Conservation (phyloP, 768 basidiomycete genomes). For the Agrocybe praecox region DNA sequence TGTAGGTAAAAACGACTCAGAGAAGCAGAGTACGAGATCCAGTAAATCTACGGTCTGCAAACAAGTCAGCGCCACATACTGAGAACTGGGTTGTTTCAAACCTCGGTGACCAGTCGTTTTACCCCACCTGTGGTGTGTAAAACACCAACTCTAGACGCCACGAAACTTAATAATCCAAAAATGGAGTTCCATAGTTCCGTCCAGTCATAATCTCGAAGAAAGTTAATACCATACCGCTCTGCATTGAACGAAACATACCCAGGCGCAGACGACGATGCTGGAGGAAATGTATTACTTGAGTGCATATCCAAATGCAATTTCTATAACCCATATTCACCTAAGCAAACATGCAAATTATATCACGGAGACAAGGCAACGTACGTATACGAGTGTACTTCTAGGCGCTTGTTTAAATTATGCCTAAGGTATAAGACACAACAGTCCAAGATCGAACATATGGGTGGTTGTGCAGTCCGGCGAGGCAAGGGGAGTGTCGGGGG, state of each 20-base stretch:
- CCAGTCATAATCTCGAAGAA: slow-evolving; percentile 64
- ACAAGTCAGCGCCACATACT: background rate
- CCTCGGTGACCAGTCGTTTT: slow-evolving; percentile 57
- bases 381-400: slow-evolving; percentile 62
- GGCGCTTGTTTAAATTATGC: slow-evolving; percentile 66
- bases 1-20: slow-evolving; percentile 56
- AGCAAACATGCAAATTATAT: background rate
- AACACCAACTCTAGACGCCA: slow-evolving; percentile 55
- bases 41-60: slow-evolving; percentile 54
- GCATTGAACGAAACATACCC: slow-evolving; percentile 38
- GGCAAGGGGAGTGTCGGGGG: slow-evolving; percentile 48
- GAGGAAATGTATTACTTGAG: slow-evolving; percentile 59
- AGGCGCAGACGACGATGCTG: slow-evolving; percentile 54
- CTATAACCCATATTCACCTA: slow-evolving; percentile 30
- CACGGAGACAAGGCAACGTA: slow-evolving; percentile 28
- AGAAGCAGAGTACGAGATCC: slow-evolving; percentile 49
- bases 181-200: slow-evolving; percentile 63
- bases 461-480: slow-evolving; percentile 39
- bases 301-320: slow-evolving; percentile 55
- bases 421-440: slow-evolving; percentile 71
- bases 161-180: slow-evolving; percentile 54
- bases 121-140: slow-evolving; percentile 55
- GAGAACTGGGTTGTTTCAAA: slow-evolving; percentile 23
- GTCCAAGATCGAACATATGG: slow-evolving; percentile 63
- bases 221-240: slow-evolving; percentile 1